phyloP scores from a whole-genome alignment of 2,329 filamentous ascomycete species.

The Tothia fuscella region DNA sequence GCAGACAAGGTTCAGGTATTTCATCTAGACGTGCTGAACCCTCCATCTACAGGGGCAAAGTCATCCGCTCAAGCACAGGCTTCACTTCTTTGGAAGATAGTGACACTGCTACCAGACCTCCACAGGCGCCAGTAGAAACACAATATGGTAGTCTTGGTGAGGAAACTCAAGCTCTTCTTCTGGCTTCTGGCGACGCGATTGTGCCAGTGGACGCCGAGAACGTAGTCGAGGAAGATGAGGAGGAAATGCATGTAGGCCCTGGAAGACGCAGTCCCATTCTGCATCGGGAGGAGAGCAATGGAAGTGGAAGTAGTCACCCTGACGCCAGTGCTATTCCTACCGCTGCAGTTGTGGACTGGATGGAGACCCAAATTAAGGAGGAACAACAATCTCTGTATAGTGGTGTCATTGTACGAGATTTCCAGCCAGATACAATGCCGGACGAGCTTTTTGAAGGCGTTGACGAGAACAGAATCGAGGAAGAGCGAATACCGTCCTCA shows the following conservation, averaged over 20 bases:
- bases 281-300: too few species aligned
- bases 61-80: neutral
- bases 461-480: too few species aligned
- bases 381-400: neutral
- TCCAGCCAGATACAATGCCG: neutral
- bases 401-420: neutral
- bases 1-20: neutral
- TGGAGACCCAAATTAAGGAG: neutral
- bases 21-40: neutral
- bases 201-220: neutral
- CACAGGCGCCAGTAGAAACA: neutral
- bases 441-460: neutral
- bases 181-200: neutral
- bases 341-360: neutral
- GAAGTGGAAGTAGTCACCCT: neutral
- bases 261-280: too few species aligned
- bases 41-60: neutral
- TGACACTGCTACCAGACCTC: neutral
- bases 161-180: neutral
- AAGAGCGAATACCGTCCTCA: slow-evolving; percentile 3
- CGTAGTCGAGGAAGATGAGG: neutral
- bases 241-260: too few species aligned
- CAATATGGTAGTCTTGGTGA: neutral
- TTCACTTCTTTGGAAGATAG: neutral
- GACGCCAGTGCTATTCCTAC: neutral